Conservation (phyloP, 306 rosid species). For the Pyrus bretschneideri region DNA sequence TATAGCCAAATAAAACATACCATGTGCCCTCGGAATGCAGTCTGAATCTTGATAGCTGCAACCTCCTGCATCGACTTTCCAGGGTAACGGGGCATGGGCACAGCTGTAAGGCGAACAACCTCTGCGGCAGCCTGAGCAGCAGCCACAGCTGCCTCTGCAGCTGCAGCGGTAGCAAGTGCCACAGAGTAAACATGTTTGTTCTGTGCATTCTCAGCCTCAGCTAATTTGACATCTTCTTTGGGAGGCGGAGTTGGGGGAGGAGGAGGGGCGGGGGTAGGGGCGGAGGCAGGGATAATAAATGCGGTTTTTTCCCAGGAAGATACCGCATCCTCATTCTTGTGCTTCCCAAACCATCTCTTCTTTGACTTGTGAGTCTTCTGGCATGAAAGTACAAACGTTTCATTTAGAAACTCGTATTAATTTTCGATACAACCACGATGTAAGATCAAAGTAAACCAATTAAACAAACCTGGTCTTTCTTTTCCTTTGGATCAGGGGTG, state of each 20-base stretch:
- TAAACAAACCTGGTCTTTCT: slow-evolving; percentile 67
- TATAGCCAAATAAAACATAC: slow-evolving; percentile 23
- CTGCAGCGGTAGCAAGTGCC: slow-evolving; percentile 73
- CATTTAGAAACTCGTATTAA: slow-evolving; percentile 9
- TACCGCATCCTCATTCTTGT: slow-evolving; percentile 23
- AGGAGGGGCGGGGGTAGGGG: slow-evolving; percentile 11
- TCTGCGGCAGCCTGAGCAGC: slow-evolving; percentile 75
- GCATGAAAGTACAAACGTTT: not conserved
- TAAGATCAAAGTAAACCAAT: not conserved
- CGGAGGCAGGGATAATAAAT: slow-evolving; percentile 23
- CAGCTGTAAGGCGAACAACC: slow-evolving; percentile 41
- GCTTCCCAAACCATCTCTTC: slow-evolving; percentile 56
- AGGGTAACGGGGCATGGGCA: slow-evolving; percentile 1
- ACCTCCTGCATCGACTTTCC: slow-evolving; percentile 43
- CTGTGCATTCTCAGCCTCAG: slow-evolving; percentile 44
- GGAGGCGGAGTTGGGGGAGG: slow-evolving; percentile 28
- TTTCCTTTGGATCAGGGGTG: slow-evolving; percentile 43
- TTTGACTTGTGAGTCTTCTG: slow-evolving; percentile 55
- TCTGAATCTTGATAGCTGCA: slow-evolving; percentile 74
- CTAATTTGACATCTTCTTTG: slow-evolving; percentile 22
- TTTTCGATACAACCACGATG: not conserved
- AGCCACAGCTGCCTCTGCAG: slow-evolving; percentile 84
- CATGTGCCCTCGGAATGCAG: slow-evolving; percentile 62
- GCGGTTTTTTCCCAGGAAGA: slow-evolving; percentile 15
- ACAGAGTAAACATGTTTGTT: slow-evolving; percentile 66